A percentile compares a stretch with the other conserved stretches of the same genome.
Evolutionary conservation across 495 filamentous ascomycete species (phyloP).

Genomic region (Trypethelium eluteriae): DNA sequence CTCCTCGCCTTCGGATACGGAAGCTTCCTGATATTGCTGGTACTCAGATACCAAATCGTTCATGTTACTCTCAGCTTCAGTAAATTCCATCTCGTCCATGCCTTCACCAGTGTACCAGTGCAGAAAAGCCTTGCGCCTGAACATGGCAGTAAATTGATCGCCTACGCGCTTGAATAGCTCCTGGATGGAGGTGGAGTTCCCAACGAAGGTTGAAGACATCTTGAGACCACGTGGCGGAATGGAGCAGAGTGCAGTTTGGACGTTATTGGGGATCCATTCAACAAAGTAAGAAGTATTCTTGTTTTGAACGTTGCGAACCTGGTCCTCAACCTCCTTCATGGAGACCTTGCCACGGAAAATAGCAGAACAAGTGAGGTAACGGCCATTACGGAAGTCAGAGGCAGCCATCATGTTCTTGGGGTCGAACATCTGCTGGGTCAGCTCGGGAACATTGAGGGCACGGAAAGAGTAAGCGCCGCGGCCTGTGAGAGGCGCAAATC

Average conservation of each 20-base stretch:
- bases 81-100: conserved; percentile 99
- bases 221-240: conserved; percentile 96
- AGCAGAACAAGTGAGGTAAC: conserved; percentile 98
- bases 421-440: conserved; percentile 99
- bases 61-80: conserved; percentile 99
- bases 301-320: conserved; percentile 99
- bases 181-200: conserved; percentile 99
- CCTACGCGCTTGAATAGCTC: conserved; percentile 99
- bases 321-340: conserved; percentile 99
- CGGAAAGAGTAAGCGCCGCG: conserved; percentile 93
- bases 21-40: conserved; percentile 99
- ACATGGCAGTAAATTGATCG: conserved; percentile 99
- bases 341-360: conserved; percentile 99
- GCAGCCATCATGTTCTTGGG: conserved; percentile 99
- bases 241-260: conserved; percentile 98
- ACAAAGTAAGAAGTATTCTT: conserved; percentile 99
- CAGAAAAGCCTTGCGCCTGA: conserved; percentile 99
- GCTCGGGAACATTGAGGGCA: conserved; percentile 91
- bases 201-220: conserved; percentile 99
- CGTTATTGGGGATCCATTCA: conserved; percentile 99
- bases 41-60: conserved; percentile 99
- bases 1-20: conserved; percentile 67
- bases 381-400: conserved; percentile 98
- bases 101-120: conserved; percentile 99
- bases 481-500: conserved; percentile 97